Evolutionary conservation across 495 filamentous ascomycete genomes (phyloP).

Genomic region (Aspergillus leporis): DNA sequence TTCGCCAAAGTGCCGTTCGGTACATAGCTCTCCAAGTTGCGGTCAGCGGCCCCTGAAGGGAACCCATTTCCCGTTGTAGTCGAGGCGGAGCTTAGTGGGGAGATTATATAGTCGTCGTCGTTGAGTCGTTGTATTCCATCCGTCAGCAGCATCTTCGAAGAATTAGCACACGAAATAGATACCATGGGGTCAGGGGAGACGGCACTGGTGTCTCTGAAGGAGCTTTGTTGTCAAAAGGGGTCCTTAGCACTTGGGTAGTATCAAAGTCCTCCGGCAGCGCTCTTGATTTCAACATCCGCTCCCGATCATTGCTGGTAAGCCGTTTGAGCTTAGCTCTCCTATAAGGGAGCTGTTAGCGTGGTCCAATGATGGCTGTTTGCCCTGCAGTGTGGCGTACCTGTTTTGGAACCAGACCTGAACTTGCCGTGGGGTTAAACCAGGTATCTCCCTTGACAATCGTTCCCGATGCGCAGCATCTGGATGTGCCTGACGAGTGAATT

Average conservation of each 20-base stretch:
- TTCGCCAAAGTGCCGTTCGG: slow-evolving; percentile 28
- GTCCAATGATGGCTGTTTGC: slow-evolving; percentile 17
- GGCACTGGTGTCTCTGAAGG: slow-evolving; percentile 33
- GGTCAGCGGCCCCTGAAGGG: slow-evolving; percentile 32
- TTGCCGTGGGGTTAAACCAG: slow-evolving; percentile 87
- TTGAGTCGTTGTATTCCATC: slow-evolving; percentile 37
- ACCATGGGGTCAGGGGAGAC: slow-evolving; percentile 28
- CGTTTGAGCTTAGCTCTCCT: slow-evolving; percentile 96
- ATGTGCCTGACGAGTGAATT: slow-evolving; percentile 93
- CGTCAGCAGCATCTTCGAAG: slow-evolving; percentile 36
- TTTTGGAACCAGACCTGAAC: slow-evolving; percentile 99
- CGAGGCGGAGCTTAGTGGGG: slow-evolving; percentile 45
- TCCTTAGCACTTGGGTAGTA: slow-evolving; percentile 85
- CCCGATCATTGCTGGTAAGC: slow-evolving; percentile 87
- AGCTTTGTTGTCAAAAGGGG: slow-evolving; percentile 54
- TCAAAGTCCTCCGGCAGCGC: slow-evolving; percentile 91
- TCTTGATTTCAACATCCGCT: slow-evolving; percentile 90
- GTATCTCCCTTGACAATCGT: slow-evolving; percentile 86
- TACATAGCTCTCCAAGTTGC: slow-evolving; percentile 30
- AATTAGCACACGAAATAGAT: slow-evolving; percentile 22
- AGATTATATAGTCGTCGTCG: slow-evolving; percentile 47
- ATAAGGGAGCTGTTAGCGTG: slow-evolving; percentile 14
- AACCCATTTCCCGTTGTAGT: slow-evolving; percentile 44
- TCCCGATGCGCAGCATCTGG: slow-evolving; percentile 93
- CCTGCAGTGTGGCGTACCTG: slow-evolving; percentile 58